Evolutionary conservation across 2,329 filamentous ascomycete genomes (phyloP).

Genomic region (Pestalotiopsis sp.): DNA sequence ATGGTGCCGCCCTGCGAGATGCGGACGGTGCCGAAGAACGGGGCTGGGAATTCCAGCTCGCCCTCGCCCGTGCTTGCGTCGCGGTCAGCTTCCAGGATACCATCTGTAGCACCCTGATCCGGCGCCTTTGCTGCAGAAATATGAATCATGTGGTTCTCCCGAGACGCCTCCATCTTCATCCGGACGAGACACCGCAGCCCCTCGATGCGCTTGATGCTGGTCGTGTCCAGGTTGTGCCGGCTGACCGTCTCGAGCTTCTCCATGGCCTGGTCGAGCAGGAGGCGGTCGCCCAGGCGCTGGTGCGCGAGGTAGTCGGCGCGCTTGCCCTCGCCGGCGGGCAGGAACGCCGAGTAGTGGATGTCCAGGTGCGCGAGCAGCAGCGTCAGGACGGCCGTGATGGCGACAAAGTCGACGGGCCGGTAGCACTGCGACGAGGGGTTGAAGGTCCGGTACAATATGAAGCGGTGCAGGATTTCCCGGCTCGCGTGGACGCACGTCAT

Average conservation of each 20-base stretch:
- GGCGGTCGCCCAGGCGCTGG: conserved; percentile 31
- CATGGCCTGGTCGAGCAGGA: conserved; percentile 4
- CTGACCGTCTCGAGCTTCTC: background rate
- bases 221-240: conserved; percentile 29
- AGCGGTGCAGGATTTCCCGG: conserved; percentile 41
- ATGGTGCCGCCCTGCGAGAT: conserved; percentile 27
- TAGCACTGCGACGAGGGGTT: conserved; percentile 32
- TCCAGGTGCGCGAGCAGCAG: conserved; percentile 37
- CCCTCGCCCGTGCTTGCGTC: background rate
- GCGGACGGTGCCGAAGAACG: conserved; percentile 33
- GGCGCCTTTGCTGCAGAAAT: background rate
- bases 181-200: conserved; percentile 32
- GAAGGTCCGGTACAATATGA: conserved; percentile 33
- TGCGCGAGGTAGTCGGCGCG: conserved; percentile 37
- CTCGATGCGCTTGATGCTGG: conserved; percentile 32
- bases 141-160: conserved; percentile 15
- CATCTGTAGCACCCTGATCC: background rate
- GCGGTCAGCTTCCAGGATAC: background rate
- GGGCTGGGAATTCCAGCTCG: background rate
- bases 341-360: background rate
- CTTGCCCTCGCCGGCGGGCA: conserved; percentile 10
- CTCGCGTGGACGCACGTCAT: conserved; percentile 40
- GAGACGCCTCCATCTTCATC: conserved; percentile 34
- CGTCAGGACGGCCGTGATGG: conserved; percentile 35
- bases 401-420: conserved; percentile 40